Evolutionary conservation across 2,329 filamentous ascomycete genomes (phyloP).

Genomic region (Fusarium musae): DNA sequence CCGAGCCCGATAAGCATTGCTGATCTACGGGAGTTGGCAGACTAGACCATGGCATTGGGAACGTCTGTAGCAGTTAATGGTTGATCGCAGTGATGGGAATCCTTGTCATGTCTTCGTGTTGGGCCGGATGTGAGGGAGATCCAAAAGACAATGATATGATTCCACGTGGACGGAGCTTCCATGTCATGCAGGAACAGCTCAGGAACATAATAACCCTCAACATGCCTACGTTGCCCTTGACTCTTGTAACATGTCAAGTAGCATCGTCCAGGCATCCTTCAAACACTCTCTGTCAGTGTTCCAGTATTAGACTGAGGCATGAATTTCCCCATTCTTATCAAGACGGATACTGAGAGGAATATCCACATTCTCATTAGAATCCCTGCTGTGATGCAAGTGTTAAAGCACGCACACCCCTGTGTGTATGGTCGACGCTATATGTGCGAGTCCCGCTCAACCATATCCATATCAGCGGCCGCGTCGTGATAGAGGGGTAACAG

Average conservation of each 20-base stretch:
- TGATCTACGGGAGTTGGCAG: slow-evolving; percentile 41
- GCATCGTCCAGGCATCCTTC: background rate
- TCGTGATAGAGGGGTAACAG: slow-evolving; percentile 27
- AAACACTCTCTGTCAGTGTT: slow-evolving; percentile 5
- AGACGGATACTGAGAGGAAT: slow-evolving; percentile 2
- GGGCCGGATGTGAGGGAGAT: background rate
- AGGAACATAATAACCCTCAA: slow-evolving; percentile 13
- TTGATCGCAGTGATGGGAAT: slow-evolving; percentile 8
- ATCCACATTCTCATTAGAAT: slow-evolving; percentile 20
- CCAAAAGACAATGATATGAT: slow-evolving; percentile 28
- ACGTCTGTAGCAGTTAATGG: slow-evolving; percentile 2
- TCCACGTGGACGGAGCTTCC: slow-evolving; percentile 39
- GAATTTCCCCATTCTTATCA: slow-evolving; percentile 31
- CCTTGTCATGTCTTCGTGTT: slow-evolving; percentile 15
- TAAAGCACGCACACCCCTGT: slow-evolving; percentile 30
- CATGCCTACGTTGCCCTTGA: slow-evolving; percentile 9
- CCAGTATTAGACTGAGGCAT: slow-evolving; percentile 16
- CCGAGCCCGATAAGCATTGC: slow-evolving; percentile 35
- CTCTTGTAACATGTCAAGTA: background rate
- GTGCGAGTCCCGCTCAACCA: slow-evolving; percentile 26
- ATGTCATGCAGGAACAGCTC: slow-evolving; percentile 42
- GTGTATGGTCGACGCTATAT: slow-evolving; percentile 4
- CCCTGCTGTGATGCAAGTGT: slow-evolving; percentile 5
- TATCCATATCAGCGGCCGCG: slow-evolving; percentile 5
- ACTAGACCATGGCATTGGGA: slow-evolving; percentile 33